Percentiles rank a stretch among this genome's conserved stretches.
Conservation (phyloP, 2,329 filamentous ascomycete species). For the Colletotrichum sansevieriae region DNA sequence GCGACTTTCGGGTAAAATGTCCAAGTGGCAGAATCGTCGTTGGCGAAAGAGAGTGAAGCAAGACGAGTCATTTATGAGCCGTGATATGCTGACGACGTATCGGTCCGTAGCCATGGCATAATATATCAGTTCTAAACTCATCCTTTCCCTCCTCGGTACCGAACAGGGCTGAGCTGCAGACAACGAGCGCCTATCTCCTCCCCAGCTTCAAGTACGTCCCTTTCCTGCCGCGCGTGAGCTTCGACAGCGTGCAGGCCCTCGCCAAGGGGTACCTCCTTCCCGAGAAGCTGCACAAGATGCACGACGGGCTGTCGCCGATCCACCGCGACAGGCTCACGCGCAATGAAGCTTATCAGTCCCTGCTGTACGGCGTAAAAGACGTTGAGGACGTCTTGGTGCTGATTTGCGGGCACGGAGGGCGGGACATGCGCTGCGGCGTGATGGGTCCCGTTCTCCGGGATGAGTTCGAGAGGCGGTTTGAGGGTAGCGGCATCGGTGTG, state of each 20-base stretch:
- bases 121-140: constrained; percentile 80
- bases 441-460: constrained; percentile 79
- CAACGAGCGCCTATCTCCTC: constrained; percentile 79
- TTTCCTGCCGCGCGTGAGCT: constrained; percentile 73
- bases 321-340: constrained; percentile 65
- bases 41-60: not conserved
- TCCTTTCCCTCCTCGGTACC: constrained; percentile 76
- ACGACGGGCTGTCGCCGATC: constrained; percentile 70
- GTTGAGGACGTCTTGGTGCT: constrained; percentile 80
- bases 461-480: constrained; percentile 76
- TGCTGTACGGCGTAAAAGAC: constrained; percentile 69
- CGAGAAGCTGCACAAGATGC: constrained; percentile 69
- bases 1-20: not conserved
- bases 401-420: constrained; percentile 87
- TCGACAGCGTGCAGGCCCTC: constrained; percentile 67
- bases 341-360: constrained; percentile 65
- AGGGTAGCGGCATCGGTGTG: constrained; percentile 62
- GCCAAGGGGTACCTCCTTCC: constrained; percentile 77
- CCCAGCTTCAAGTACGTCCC: constrained; percentile 87
- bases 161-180: constrained; percentile 60
- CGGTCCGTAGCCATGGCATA: constrained; percentile 79
- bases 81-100: too few species aligned
- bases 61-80: not conserved
- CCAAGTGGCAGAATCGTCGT: not conserved
- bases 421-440: constrained; percentile 86